Percentiles rank a stretch among this genome's conserved stretches.
Conservation (phyloP, 805 yeast species). For the Hanseniaspora meyeri region DNA sequence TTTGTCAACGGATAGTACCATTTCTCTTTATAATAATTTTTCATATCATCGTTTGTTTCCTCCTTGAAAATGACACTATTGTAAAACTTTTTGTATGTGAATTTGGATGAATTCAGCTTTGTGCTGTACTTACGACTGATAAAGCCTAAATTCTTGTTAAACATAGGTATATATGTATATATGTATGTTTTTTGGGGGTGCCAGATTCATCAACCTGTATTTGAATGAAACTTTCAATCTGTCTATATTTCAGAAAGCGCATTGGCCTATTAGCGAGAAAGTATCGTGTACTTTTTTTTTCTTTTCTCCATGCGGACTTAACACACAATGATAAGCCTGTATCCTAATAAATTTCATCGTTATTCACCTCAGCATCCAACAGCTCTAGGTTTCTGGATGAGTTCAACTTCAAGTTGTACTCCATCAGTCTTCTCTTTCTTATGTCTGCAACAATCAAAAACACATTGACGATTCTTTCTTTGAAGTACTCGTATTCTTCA, state of each 20-base stretch:
- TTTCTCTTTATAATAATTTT: not conserved
- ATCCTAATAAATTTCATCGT: constrained; percentile 9
- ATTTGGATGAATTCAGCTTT: not conserved
- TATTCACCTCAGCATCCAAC: constrained; percentile 8
- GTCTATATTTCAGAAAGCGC: not conserved
- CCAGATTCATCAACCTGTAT: too few relatives aligned
- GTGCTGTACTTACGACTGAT: not conserved
- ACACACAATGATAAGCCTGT: not conserved
- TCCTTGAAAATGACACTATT: not conserved
- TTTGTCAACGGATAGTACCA: constrained; percentile 10
- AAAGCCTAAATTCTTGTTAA: not conserved
- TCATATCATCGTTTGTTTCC: constrained; percentile 4
- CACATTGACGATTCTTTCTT: constrained; percentile 6
- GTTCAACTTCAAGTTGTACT: not conserved
- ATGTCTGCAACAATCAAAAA: not conserved
- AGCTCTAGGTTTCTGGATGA: not conserved
- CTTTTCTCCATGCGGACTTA: not conserved
- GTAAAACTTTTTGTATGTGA: not conserved
- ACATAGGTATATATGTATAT: not conserved
- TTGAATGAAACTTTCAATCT: too few relatives aligned
- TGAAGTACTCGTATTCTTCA: constrained; percentile 9
- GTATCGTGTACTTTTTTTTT: not conserved
- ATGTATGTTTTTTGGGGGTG: too few relatives aligned
- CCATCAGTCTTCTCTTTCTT: not conserved
- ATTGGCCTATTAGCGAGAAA: not conserved